These are phyloP conservation scores for Phlyctochytrium planicorne DNA, from an alignment of 192 early-diverging fungal genomes.

Conservation along the genomic window DNA sequence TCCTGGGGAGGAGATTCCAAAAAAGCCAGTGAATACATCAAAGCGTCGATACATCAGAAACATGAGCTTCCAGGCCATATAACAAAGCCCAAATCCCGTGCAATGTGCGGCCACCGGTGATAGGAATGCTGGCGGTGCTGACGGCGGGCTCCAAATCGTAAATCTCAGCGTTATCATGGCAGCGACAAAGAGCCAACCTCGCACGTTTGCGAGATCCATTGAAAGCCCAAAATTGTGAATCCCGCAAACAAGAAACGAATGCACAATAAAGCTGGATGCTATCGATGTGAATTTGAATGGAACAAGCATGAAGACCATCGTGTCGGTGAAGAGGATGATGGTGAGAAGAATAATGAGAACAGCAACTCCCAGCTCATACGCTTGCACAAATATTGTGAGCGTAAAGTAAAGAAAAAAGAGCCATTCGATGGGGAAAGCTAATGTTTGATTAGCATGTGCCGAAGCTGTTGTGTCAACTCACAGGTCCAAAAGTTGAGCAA, in stretches of 20 bases:
- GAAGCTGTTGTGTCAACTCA: not conserved
- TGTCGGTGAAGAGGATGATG: slow-evolving; percentile 31
- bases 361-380: slow-evolving; percentile 20
- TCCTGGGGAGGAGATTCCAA: slow-evolving; percentile 28
- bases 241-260: slow-evolving; percentile 33
- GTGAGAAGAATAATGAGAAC: slow-evolving; percentile 22
- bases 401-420: slow-evolving; percentile 41
- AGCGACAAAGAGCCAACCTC: slow-evolving; percentile 26
- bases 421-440: slow-evolving; percentile 48
- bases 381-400: slow-evolving; percentile 35
- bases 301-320: slow-evolving; percentile 19
- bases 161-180: slow-evolving; percentile 39
- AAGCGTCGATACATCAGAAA: slow-evolving; percentile 28
- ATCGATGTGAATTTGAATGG: slow-evolving; percentile 30
- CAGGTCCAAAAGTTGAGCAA: slow-evolving; percentile 39
- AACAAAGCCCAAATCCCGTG: slow-evolving; percentile 27
- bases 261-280: slow-evolving; percentile 33
- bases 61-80: slow-evolving; percentile 22
- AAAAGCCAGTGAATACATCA: slow-evolving; percentile 31
- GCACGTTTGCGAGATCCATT: slow-evolving; percentile 19
- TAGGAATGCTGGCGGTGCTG: slow-evolving; percentile 31
- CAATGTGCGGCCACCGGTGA: slow-evolving; percentile 41
- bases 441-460: slow-evolving; percentile 3
- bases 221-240: slow-evolving; percentile 44
- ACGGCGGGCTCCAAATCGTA: slow-evolving; percentile 39